phyloP scores from a whole-genome alignment of 352 stramenopile species.

The Thraustochytrium striatum region DNA sequence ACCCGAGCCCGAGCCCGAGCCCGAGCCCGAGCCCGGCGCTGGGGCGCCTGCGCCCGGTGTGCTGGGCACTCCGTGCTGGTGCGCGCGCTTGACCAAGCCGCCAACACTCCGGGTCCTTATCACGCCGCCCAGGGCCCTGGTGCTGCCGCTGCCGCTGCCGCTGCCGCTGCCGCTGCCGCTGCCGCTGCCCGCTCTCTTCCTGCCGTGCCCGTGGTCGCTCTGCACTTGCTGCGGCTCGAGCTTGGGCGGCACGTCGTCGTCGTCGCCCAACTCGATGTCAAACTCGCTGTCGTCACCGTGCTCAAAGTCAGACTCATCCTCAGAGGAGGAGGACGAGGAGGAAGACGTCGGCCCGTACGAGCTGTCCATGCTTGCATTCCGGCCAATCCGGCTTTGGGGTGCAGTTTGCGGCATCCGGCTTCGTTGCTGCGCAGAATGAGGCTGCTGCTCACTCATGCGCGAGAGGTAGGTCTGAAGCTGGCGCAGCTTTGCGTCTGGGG shows the following conservation, averaged over 20 bases:
- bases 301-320: background rate
- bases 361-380: background rate
- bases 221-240: background rate
- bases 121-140: background rate
- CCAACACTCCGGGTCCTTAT: background rate
- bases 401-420: background rate
- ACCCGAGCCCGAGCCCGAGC: too few species aligned
- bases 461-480: too few species aligned
- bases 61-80: background rate
- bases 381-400: background rate
- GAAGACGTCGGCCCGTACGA: background rate
- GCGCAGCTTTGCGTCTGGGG: background rate
- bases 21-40: background rate
- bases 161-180: too few species aligned
- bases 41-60: background rate
- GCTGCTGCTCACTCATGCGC: too few species aligned
- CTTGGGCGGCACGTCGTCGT: background rate
- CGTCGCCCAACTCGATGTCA: background rate
- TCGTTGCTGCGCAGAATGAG: background rate
- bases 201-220: too few species aligned
- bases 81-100: background rate
- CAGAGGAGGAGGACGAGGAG: background rate
- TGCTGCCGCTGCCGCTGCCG: background rate
- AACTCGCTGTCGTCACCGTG: background rate
- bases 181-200: too few species aligned